phyloP scores from a whole-genome alignment of 176 grass and related monocot species.

The Triticum urartu region DNA sequence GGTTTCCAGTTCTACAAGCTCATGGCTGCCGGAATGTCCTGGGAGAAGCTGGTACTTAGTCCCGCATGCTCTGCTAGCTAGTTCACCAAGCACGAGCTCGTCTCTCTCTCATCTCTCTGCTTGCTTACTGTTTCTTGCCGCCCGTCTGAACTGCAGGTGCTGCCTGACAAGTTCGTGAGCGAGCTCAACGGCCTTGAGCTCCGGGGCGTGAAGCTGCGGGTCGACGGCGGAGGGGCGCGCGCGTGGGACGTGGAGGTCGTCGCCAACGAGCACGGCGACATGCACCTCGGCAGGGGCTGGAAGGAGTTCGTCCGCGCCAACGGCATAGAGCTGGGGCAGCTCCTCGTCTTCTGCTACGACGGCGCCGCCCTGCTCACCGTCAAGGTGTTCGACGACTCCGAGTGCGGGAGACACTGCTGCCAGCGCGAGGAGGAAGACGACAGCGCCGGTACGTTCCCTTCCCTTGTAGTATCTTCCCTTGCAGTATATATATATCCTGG shows the following conservation, averaged over 20 bases:
- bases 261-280: background rate
- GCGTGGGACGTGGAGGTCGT: constrained; percentile 35
- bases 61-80: background rate
- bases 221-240: background rate
- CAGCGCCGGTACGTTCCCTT: background rate
- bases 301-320: constrained; percentile 22
- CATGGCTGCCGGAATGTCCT: constrained; percentile 6
- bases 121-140: background rate
- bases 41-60: constrained; percentile 1
- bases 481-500: background rate
- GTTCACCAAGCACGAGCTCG: background rate
- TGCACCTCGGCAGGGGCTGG: constrained; percentile 35
- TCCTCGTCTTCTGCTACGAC: constrained; percentile 39
- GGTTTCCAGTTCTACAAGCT: constrained; percentile 41
- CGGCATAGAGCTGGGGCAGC: constrained; percentile 20
- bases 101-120: background rate
- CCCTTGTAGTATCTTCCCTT: background rate
- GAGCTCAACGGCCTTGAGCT: background rate
- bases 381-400: constrained; percentile 31
- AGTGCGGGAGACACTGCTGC: constrained; percentile 17
- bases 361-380: background rate
- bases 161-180: constrained; percentile 19
- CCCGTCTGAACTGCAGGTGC: background rate
- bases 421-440: background rate
- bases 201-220: constrained; percentile 28